Percentiles rank a stretch among this genome's conserved stretches.
These are phyloP conservation scores for Podospora pseudoanserina DNA, from an alignment of 495 filamentous ascomycete genomes.

Conservation along the genomic window DNA sequence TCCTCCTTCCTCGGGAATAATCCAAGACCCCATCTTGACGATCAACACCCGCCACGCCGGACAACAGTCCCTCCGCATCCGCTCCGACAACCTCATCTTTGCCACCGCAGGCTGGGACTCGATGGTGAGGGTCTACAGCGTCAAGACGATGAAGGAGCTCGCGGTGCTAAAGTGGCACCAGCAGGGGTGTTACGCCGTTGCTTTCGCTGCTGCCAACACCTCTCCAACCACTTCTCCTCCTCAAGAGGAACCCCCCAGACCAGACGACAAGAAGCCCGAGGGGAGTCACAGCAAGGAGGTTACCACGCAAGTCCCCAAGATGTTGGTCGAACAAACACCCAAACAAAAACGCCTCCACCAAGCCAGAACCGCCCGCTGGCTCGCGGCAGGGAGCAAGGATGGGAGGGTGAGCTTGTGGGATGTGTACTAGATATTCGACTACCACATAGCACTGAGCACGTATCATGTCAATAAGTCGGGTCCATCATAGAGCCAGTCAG, in stretches of 20 bases:
- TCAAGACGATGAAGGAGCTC: conserved; percentile 77
- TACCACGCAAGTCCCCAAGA: conserved; percentile 16
- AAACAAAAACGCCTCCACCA: conserved; percentile 61
- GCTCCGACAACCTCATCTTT: conserved; percentile 77
- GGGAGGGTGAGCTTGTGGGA: conserved; percentile 96
- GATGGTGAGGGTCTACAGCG: conserved; percentile 72
- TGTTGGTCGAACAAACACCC: conserved; percentile 45
- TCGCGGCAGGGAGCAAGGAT: conserved; percentile 89
- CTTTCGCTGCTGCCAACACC: conserved; percentile 57
- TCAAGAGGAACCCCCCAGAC: not conserved
- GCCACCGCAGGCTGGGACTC: conserved; percentile 94
- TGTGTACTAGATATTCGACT: conserved; percentile 56
- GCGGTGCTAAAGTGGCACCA: conserved; percentile 96
- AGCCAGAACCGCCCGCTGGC: conserved; percentile 74
- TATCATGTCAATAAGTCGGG: too few species aligned
- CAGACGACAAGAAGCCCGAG: too few species aligned
- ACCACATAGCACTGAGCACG: not conserved
- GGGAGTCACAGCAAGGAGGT: not conserved
- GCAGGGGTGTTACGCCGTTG: conserved; percentile 81
- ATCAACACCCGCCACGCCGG: conserved; percentile 82
- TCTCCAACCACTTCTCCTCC: not conserved
- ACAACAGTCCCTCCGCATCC: conserved; percentile 75
- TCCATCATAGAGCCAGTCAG: too few species aligned
- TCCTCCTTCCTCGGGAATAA: conserved; percentile 12
- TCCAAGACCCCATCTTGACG: conserved; percentile 49